Percentiles rank a stretch among this genome's conserved stretches.
Evolutionary conservation across 1,284 basidiomycete species (phyloP).

Genomic region (Salmacisia buchloeana): DNA sequence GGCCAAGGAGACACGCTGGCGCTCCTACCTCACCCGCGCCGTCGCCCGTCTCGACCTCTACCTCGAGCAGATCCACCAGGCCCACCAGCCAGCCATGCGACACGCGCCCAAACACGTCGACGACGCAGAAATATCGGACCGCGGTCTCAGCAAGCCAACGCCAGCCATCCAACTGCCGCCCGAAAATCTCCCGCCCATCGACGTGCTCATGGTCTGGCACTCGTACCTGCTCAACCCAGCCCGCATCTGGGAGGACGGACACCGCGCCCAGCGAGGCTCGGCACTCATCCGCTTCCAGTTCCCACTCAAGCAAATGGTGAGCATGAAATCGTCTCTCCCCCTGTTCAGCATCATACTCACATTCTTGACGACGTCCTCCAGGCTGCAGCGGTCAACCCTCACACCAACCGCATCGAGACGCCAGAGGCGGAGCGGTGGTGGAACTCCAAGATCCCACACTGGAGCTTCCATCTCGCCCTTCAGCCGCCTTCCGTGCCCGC

Average conservation of each 20-base stretch:
- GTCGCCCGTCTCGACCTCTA: slow-evolving; percentile 31
- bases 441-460: slow-evolving; percentile 1
- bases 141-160: background rate
- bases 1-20: slow-evolving; percentile 17
- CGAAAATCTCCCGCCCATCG: slow-evolving; percentile 28
- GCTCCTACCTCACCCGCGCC: slow-evolving; percentile 29
- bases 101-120: background rate
- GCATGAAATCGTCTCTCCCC: background rate
- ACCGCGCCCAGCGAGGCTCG: background rate
- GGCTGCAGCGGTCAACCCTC: slow-evolving; percentile 9
- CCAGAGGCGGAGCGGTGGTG: background rate
- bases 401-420: background rate
- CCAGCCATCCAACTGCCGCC: slow-evolving; percentile 15
- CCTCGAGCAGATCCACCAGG: slow-evolving; percentile 19
- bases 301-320: background rate
- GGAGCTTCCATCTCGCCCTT: slow-evolving; percentile 5
- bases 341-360: background rate
- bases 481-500: slow-evolving; percentile 7
- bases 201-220: slow-evolving; percentile 36
- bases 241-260: slow-evolving; percentile 8
- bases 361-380: background rate
- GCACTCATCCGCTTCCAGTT: background rate
- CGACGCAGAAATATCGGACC: slow-evolving; percentile 6
- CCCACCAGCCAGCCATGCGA: background rate
- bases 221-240: slow-evolving; percentile 17